Evolutionary conservation across 768 basidiomycete species (phyloP).

Genomic region (Pilatotrama ljubarskyi): DNA sequence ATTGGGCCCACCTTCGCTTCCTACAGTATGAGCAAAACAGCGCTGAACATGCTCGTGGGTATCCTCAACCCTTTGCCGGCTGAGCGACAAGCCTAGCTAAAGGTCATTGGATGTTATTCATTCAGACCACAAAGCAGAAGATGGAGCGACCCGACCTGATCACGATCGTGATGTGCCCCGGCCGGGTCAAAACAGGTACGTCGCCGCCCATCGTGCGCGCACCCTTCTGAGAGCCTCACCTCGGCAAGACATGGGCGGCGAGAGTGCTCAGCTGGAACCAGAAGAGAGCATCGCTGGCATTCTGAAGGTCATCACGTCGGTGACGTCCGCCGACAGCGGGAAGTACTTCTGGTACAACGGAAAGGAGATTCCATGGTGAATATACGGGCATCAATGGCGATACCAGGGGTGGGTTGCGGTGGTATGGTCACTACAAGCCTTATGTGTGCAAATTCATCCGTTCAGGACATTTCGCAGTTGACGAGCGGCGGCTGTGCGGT

Average conservation of each 20-base stretch:
- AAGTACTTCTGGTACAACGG: slow-evolving; percentile 17
- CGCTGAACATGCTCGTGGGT: slow-evolving; percentile 30
- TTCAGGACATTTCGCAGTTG: no score
- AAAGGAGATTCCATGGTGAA: slow-evolving; percentile 13
- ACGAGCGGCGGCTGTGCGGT: no score
- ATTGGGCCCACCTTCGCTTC: neutral
- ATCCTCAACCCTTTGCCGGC: no score
- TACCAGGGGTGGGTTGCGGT: neutral
- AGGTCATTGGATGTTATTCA: no score
- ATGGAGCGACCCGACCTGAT: slow-evolving; percentile 36
- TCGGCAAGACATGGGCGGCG: slow-evolving; percentile 16
- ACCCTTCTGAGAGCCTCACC: neutral
- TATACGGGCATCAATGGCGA: neutral
- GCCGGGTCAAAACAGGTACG: slow-evolving; percentile 32
- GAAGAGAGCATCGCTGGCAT: slow-evolving; percentile 11
- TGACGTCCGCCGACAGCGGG: slow-evolving; percentile 6
- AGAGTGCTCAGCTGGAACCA: slow-evolving; percentile 5
- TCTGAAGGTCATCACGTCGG: slow-evolving; percentile 7
- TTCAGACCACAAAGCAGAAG: slow-evolving; percentile 20
- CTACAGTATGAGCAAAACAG: slow-evolving; percentile 14
- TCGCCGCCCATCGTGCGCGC: no score
- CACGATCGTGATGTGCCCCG: slow-evolving; percentile 36
- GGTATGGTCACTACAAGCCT: no score
- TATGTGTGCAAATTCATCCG: no score
- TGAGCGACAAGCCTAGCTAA: no score